Conservation (phyloP, 192 early-diverging fungal species). For the Mortierella hygrophila region DNA sequence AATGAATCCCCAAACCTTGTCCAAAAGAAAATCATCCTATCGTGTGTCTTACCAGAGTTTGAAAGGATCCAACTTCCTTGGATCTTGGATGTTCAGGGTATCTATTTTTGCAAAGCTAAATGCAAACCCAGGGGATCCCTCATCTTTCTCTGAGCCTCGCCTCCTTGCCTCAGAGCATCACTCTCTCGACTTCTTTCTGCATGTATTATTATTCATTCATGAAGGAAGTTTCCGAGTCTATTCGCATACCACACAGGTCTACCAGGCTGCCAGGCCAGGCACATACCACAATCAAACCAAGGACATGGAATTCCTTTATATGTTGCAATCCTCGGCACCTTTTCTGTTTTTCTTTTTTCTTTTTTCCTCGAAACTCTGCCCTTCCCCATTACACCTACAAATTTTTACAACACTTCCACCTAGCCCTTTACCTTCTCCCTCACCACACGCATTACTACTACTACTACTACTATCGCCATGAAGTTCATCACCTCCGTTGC, state of each 20-base stretch:
- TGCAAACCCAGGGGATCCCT: neutral
- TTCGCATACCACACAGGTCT: neutral
- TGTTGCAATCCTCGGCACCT: too few relatives aligned
- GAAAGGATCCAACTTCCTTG: neutral
- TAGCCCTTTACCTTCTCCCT: neutral
- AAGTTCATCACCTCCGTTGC: conserved; percentile 24
- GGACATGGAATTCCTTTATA: neutral
- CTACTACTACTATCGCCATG: conserved; percentile 8
- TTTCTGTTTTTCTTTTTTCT: conserved; percentile 15
- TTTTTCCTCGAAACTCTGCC: conserved; percentile 22
- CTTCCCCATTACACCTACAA: conserved; percentile 22
- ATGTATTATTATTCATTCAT: neutral
- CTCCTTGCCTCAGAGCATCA: neutral
- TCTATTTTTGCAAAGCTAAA: neutral
- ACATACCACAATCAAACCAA: neutral
- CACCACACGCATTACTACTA: neutral
- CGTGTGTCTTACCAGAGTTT: neutral
- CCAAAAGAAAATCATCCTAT: neutral
- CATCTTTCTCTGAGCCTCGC: neutral
- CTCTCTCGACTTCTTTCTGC: neutral
- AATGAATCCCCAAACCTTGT: neutral
- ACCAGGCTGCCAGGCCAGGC: too few relatives aligned
- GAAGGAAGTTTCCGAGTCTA: neutral
- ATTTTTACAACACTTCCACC: neutral
- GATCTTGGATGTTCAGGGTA: neutral